phyloP scores from a whole-genome alignment of 2,329 filamentous ascomycete genomes.

The Ceratocystis colombiana region DNA sequence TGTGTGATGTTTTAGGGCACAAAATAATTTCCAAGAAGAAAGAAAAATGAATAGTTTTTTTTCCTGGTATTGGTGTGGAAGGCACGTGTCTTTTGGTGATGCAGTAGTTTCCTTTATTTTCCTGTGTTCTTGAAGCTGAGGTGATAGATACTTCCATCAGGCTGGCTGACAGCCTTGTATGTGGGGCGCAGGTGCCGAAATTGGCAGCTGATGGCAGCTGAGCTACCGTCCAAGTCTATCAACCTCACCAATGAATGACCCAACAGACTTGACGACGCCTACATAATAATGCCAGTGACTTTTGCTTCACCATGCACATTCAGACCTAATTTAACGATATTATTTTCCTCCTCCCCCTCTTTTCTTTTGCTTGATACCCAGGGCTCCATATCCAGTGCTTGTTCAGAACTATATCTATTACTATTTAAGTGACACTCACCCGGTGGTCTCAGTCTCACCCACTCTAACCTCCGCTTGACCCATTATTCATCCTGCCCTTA shows the following conservation, averaged over 20 bases:
- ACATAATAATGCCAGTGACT: too few relatives aligned
- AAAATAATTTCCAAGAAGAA: not conserved
- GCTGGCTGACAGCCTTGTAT: not conserved
- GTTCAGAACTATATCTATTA: not conserved
- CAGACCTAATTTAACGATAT: too few relatives aligned
- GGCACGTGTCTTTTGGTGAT: not conserved
- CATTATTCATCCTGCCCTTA: not conserved
- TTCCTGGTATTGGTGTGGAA: not conserved
- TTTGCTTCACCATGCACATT: not conserved
- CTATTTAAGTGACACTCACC: not conserved
- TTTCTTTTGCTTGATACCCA: constrained; percentile 2
- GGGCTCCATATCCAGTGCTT: not conserved
- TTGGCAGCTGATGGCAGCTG: constrained; percentile 3
- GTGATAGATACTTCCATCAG: not conserved
- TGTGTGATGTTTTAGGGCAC: not conserved
- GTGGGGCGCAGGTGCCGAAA: not conserved
- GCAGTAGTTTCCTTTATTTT: not conserved
- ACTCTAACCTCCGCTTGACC: not conserved
- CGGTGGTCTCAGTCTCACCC: not conserved
- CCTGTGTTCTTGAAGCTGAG: not conserved
- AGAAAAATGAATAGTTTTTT: not conserved
- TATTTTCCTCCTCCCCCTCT: too few relatives aligned
- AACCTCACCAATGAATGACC: too few relatives aligned
- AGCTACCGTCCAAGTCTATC: not conserved
- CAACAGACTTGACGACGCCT: not conserved